These are phyloP conservation scores for Zymoseptoria passerinii DNA, from an alignment of 2,329 filamentous ascomycete genomes.

Conservation along the genomic window DNA sequence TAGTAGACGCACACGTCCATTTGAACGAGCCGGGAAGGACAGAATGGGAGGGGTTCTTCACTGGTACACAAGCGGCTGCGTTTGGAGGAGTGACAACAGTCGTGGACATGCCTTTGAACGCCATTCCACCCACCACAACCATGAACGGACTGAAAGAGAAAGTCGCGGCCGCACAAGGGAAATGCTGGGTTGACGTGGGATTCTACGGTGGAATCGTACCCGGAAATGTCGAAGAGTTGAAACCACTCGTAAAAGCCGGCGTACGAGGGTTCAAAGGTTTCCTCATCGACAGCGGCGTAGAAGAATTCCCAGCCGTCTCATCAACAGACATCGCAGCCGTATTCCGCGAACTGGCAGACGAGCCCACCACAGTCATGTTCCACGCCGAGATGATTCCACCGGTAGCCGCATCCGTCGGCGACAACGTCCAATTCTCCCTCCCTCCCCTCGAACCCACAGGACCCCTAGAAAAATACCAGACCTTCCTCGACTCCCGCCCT, in stretches of 20 bases:
- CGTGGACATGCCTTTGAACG: conserved; percentile 95
- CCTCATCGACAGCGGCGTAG: conserved; percentile 90
- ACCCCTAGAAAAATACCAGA: conserved; percentile 69
- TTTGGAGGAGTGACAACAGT: conserved; percentile 96
- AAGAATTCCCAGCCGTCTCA: conserved; percentile 91
- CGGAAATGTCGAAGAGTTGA: conserved; percentile 72
- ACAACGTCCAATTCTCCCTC: conserved; percentile 59
- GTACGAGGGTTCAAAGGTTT: conserved; percentile 97
- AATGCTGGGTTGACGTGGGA: conserved; percentile 98
- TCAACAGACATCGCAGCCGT: conserved; percentile 68
- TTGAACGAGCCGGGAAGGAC: conserved; percentile 94
- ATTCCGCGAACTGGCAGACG: conserved; percentile 70
- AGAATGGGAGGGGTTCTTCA: conserved; percentile 98
- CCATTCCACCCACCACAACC: conserved; percentile 92
- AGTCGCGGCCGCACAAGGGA: conserved; percentile 68
- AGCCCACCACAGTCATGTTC: conserved; percentile 92
- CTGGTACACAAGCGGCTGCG: conserved; percentile 84
- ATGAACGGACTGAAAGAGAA: conserved; percentile 76
- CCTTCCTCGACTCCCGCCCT: conserved; percentile 85
- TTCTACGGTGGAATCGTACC: conserved; percentile 95
- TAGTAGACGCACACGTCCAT: conserved; percentile 96
- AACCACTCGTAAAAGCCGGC: conserved; percentile 71
- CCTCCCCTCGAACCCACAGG: conserved; percentile 64
- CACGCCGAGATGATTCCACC: conserved; percentile 98
- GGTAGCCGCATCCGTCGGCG: conserved; percentile 68